A percentile compares a stretch with the other conserved stretches of the same genome.
Conservation (phyloP, 83 land plant species). For the Picea engelmannii region DNA sequence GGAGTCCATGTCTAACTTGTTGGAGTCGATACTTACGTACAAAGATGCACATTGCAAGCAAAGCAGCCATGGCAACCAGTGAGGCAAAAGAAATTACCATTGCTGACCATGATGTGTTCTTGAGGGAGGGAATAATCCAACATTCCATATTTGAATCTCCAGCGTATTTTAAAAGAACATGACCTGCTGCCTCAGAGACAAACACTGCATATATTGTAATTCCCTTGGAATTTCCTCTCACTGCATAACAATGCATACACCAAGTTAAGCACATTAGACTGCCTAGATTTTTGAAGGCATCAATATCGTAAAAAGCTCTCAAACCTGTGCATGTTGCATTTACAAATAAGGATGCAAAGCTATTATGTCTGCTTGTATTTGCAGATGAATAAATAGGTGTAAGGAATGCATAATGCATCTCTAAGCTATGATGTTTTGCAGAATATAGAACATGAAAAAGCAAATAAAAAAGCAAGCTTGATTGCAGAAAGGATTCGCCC, state of each 20-base stretch:
- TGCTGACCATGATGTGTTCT: slow-evolving; percentile 43
- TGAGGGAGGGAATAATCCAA: slow-evolving; percentile 34
- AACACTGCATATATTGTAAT: slow-evolving; percentile 62
- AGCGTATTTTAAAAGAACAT: slow-evolving; percentile 42
- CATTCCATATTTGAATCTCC: slow-evolving; percentile 35
- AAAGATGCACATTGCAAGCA: slow-evolving; percentile 32
- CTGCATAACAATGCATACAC: slow-evolving; percentile 17
- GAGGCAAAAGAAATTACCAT: slow-evolving; percentile 53
- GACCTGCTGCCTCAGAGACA: slow-evolving; percentile 63
- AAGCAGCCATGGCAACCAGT: slow-evolving; percentile 34
- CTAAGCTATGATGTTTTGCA: neutral
- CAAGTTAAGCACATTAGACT: neutral
- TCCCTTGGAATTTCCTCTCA: slow-evolving; percentile 48
- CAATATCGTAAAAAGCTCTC: neutral
- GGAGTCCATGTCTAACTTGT: slow-evolving; percentile 6
- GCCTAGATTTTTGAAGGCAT: neutral
- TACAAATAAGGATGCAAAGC: neutral
- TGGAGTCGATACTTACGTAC: slow-evolving; percentile 27
- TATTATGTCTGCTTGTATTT: neutral
- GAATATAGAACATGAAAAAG: neutral
- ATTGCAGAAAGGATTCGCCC: neutral
- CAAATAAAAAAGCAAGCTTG: neutral
- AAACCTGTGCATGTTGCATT: neutral
- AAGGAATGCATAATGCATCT: neutral
- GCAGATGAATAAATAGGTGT: neutral